Base-by-base conservation (phyloP, 176 grass and related monocot genomes). In the Aegilops umbellulata region DNA sequence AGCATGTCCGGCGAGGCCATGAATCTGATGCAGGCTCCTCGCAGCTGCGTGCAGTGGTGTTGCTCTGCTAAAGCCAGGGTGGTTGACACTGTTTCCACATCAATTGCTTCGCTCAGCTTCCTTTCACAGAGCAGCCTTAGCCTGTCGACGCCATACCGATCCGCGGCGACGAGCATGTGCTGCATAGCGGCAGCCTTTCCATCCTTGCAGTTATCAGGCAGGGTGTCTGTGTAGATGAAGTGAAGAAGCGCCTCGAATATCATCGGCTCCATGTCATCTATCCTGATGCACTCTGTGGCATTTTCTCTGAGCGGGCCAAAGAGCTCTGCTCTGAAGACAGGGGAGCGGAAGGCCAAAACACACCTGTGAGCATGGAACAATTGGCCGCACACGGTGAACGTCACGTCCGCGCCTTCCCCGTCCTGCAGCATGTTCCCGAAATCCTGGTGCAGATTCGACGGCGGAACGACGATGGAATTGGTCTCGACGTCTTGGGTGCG, bases 201-300 rank as follows among this genome's bases (percentile, higher is more conserved):
- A 16, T 89, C 83, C 0, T 5, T 82, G 70, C n/a, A 81, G 31
- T 65, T 69, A 5, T 87, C 44, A 5, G 85, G 89, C 60, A 91
- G 38, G 7, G 34, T n/a, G 22, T 87, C 89, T 0, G 80, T 84
- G 68, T 91, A 91, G 30, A 91, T 87, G 76, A 77, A 92, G 63
- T 86, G 78, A 23, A 92, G 90, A 0, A 92, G 83, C 0, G 72
- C 71, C 86, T 92, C 73, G 2, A 92, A 92, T 34, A 88, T 84
- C 4, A 30, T 8, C 6, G 82, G 86, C 42, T 92, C 86, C 82
- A 88, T 92, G 60, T 88, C 90, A 0, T 85, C 68, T 35, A 92
- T 85, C 65, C 42, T 29, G 64, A 92, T 92, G 23, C 24, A 46
- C 3, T 44, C 26, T 5, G 58, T 57, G 13, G 12, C 64, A 0